These are phyloP conservation scores for Umbelopsis vinacea DNA, from an alignment of 192 early-diverging fungal species.

Conservation along the genomic window DNA sequence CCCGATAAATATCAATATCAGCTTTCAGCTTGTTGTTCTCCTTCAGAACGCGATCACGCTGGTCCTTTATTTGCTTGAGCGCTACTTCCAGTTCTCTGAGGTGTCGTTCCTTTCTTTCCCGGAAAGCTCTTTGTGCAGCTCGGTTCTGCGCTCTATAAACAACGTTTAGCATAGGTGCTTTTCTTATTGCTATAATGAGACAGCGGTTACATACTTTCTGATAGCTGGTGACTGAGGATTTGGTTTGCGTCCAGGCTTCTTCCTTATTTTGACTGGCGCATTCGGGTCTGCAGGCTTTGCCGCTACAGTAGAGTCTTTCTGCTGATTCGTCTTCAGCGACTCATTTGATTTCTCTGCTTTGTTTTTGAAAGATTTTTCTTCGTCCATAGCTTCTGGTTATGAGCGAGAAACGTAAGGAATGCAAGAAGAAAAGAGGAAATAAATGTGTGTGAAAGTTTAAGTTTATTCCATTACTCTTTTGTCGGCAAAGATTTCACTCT, in stretches of 20 bases:
- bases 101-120: slow-evolving; percentile 85
- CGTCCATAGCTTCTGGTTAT: not conserved
- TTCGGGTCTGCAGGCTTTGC: not conserved
- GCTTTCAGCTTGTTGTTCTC: slow-evolving; percentile 48
- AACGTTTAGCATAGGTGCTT: not conserved
- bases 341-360: not conserved
- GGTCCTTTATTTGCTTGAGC: slow-evolving; percentile 68
- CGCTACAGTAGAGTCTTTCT: not conserved
- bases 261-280: slow-evolving; percentile 49
- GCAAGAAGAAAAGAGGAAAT: not conserved
- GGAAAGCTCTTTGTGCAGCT: slow-evolving; percentile 48
- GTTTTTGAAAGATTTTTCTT: not conserved
- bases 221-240: slow-evolving; percentile 66
- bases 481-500: not conserved
- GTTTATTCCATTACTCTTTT: not conserved
- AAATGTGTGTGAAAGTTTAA: slow-evolving; percentile 11
- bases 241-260: slow-evolving; percentile 65
- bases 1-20: slow-evolving; percentile 46
- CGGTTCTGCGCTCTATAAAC: slow-evolving; percentile 3
- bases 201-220: slow-evolving; percentile 47
- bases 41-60: slow-evolving; percentile 48
- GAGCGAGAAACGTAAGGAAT: not conserved
- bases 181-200: not conserved
- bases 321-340: not conserved
- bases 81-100: slow-evolving; percentile 75